Evolutionary conservation across 2,329 filamentous ascomycete species (phyloP), one percentile per base, ranked within the genome.

Genomic region (Arthrobotrys megalospora): DNA sequence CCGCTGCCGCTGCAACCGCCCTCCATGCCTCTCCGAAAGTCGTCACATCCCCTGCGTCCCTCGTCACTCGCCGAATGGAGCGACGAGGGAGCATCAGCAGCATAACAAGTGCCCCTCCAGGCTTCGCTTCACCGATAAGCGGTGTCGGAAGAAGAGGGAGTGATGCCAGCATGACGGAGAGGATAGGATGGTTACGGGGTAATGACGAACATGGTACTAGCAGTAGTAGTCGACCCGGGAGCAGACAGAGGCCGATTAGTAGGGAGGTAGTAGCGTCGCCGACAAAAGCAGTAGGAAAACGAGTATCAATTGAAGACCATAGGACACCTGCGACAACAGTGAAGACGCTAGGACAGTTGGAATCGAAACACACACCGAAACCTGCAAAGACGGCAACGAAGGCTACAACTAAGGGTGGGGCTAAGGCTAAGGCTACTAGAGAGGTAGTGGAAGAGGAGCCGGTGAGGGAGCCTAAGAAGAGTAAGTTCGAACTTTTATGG

Each of bases 1-100:
- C 67, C 11, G 67, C 76, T 12, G 76, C 76, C 16, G 76, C 76
- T 4, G 76, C 76, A 4, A 68, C 76, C 2, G 76, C 76, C 53
- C 76, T 79, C 55, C 76, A 79, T 79, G 67, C 76, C n/a, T 73
- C 62, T 14, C 76, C 76, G 43, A 79, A 79, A 65, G 68, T 68
- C 28, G 64, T 73, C 63, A 79, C 76, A 50, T 79, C 76, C 32
- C 76, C 76, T 43, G 76, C 45, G 21, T 48, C 76, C 21, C 36
- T 79, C 63, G 63, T 79, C 64, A 79, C 76, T 16, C 67, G 69
- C 19, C 76, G 76, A n/a, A 79, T 79, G 68, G 76, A 73, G 45
- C 67, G 76, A 19, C 47, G 73, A 32, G 73, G 73, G 34, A 77
- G 73, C 12, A 55, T 71, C 10, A 77, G 47, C 28, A 71, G 66